These are phyloP conservation scores for Purpureocillium lavendulum DNA, from an alignment of 2,329 filamentous ascomycete genomes.

Conservation along the genomic window DNA sequence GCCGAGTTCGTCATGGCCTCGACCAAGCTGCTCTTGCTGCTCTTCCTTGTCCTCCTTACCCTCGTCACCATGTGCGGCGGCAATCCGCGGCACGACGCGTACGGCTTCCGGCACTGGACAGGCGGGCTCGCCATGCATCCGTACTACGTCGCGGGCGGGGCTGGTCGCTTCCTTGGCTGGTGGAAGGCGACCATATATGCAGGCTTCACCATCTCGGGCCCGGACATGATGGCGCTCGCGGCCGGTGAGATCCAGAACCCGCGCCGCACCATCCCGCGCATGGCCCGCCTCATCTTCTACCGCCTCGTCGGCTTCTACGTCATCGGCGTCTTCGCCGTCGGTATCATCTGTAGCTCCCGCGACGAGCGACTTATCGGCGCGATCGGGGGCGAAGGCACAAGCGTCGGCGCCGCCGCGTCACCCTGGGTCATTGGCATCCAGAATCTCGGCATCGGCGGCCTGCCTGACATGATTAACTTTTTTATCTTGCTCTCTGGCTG, in stretches of 20 bases:
- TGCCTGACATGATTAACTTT: conserved; percentile 48
- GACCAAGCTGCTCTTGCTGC: conserved; percentile 34
- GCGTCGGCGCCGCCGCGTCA: conserved; percentile 46
- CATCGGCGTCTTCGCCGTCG: conserved; percentile 49
- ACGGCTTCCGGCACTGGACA: conserved; percentile 54
- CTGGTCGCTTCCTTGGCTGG: conserved; percentile 19
- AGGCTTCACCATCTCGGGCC: conserved; percentile 59
- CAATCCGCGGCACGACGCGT: conserved; percentile 53
- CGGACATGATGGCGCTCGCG: conserved; percentile 54
- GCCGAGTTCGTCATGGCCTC: conserved; percentile 49
- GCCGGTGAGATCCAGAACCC: conserved; percentile 56
- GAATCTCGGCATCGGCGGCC: conserved; percentile 39
- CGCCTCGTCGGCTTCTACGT: conserved; percentile 65
- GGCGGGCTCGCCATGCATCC: conserved; percentile 21
- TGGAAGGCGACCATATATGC: conserved; percentile 51
- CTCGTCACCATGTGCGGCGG: conserved; percentile 62
- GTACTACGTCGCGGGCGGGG: conserved; percentile 43
- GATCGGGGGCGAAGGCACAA: conserved; percentile 35
- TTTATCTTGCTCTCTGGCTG: conserved; percentile 49
- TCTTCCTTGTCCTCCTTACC: conserved; percentile 53
- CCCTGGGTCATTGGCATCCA: conserved; percentile 54
- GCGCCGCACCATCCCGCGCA: conserved; percentile 55
- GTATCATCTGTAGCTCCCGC: conserved; percentile 45
- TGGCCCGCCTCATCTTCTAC: conserved; percentile 67
- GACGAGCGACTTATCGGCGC: conserved; percentile 29